Evolutionary conservation across 305 asterid species (phyloP), one percentile per base, ranked within the genome.

Genomic region (Solanum hybrid): DNA sequence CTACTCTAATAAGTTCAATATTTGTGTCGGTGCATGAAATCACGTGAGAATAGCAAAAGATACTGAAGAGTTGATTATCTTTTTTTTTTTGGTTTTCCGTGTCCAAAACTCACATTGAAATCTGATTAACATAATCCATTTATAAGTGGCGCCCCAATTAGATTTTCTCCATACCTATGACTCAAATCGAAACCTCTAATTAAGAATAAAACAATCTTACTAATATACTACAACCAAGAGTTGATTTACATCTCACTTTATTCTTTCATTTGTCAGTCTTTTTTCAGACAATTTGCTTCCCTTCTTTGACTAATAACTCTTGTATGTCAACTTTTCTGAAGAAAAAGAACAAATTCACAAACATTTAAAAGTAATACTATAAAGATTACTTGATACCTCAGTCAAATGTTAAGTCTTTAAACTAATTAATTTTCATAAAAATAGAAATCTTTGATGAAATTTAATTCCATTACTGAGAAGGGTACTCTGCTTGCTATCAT

Each of bases 141-240:
- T 1, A 19, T 2, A 19, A 19, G 26, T 60, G 26, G 0, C 0
- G 1, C 2, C 0, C 0, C 0, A 19, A 7, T 19, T 3, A 0
- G 0, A 51, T 60, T 60, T 60, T 60, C 11, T 60, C 0, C 0
- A 60, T 60, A 60, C 0, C 5, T 19, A 19, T 7, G 0, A 0
- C 2, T 7, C 2, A 19, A 60, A 0, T 3, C 10, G 0, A 60
- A 60, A 60, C 0, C 11, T 56, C 2, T 51, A 7, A 17, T 56
- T 51, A 56, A 17, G 0, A 0, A 56, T 56, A 3, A 56, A 56
- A 17, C 0, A 2, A 2, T 17, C 4, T 51, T 1, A 51, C 0
- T 1, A 2, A 0, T 12, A 4, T 4, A 42, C 60, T 13, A 13
- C 7, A 13, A 45, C 60, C 60, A 2, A 56, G 4, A 81, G 26